Evolutionary conservation across 2,329 filamentous ascomycete species (phyloP).

Genomic region (Pseudogymnoascus destructans): DNA sequence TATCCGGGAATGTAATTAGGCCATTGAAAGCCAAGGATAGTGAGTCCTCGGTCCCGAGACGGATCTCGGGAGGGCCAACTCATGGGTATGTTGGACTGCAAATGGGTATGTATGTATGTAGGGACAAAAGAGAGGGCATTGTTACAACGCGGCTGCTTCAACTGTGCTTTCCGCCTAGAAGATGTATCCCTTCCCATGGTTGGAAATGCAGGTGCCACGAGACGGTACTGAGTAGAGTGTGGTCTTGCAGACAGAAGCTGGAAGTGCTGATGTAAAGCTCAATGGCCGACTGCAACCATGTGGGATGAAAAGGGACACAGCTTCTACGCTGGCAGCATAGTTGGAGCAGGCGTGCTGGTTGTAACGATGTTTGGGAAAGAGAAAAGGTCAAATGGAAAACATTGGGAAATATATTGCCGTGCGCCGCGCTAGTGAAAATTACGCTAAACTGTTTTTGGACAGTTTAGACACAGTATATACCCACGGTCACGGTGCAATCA

Average conservation of each 20-base stretch:
- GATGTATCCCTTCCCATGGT: not conserved
- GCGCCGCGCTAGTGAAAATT: not conserved
- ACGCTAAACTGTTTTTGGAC: not conserved
- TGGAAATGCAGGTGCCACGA: not conserved
- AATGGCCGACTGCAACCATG: not conserved
- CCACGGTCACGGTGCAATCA: not conserved
- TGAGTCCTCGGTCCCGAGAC: conserved; percentile 7
- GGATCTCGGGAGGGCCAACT: conserved; percentile 5
- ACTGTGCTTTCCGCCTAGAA: not conserved
- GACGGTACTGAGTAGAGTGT: not conserved
- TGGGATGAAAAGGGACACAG: not conserved
- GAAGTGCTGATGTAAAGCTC: not conserved
- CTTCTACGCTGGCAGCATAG: not conserved
- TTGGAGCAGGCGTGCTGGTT: not conserved
- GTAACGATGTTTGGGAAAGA: not conserved
- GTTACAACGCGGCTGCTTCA: not conserved
- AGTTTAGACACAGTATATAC: not conserved
- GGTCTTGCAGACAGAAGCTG: not conserved
- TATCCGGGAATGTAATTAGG: conserved; percentile 10
- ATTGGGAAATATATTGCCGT: conserved; percentile 6
- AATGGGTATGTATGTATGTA: not conserved
- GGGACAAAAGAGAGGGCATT: not conserved
- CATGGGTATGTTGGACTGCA: conserved; percentile 10
- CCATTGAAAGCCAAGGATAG: conserved; percentile 10
- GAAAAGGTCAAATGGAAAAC: conserved; percentile 6